These are phyloP conservation scores for Quercus bicolor DNA, from an alignment of 306 rosid genomes.

Conservation along the genomic window DNA sequence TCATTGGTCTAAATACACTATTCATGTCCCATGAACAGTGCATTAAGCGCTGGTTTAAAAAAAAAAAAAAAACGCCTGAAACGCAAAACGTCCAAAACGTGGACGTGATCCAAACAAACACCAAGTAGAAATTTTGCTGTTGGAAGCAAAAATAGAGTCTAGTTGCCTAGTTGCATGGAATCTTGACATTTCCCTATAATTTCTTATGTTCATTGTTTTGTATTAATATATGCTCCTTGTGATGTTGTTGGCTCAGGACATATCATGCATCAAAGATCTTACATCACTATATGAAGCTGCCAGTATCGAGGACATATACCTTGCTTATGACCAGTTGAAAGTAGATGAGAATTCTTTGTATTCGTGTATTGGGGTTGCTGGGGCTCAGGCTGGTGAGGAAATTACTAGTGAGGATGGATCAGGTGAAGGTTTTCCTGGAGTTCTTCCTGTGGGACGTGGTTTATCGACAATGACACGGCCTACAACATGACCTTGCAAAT, in stretches of 20 bases:
- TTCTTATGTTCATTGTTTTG: conserved; percentile 2
- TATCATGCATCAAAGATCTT: conserved; percentile 93
- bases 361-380: conserved; percentile 90
- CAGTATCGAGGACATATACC: conserved; percentile 67
- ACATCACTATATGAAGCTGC: conserved; percentile 73
- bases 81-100: no score
- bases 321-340: conserved; percentile 86
- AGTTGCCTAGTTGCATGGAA: conserved; percentile 2
- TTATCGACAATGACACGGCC: conserved; percentile 96
- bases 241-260: conserved; percentile 64
- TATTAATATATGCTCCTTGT: conserved; percentile 9
- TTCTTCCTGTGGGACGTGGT: conserved; percentile 82
- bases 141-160: conserved; percentile 7
- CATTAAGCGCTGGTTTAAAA: no score
- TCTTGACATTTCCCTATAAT: not conserved
- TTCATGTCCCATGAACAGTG: no score
- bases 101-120: no score
- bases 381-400: conserved; percentile 74
- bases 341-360: conserved; percentile 77
- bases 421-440: conserved; percentile 65
- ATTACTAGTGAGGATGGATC: conserved; percentile 61
- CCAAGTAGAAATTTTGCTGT: not conserved
- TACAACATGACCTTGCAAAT: conserved; percentile 55
- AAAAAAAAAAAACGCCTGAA: no score
- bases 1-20: no score